Percentiles rank a stretch among this genome's conserved stretches.
phyloP scores from a whole-genome alignment of 495 filamentous ascomycete genomes.

The Entonaema liquescens region DNA sequence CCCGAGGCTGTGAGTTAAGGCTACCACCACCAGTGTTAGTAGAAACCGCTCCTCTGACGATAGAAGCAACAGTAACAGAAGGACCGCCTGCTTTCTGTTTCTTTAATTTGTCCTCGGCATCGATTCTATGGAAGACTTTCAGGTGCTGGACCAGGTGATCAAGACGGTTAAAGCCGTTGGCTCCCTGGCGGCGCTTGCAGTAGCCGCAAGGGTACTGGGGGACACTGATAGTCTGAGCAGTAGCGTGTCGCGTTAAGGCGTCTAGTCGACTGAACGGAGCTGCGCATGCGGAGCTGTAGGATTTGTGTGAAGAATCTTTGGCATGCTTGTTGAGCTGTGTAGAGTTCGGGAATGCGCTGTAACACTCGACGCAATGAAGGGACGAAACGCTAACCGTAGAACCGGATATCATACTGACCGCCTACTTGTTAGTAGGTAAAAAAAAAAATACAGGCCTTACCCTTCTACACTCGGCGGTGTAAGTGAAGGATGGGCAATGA shows the following conservation, averaged over 20 bases:
- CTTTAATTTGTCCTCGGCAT: not conserved
- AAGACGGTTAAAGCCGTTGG: constrained; percentile 8
- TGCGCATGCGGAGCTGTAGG: constrained; percentile 9
- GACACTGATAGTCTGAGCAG: not conserved
- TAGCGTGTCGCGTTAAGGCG: constrained; percentile 8
- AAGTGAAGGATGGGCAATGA: not conserved
- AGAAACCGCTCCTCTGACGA: no score
- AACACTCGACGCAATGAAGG: constrained; percentile 2
- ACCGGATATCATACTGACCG: no score
- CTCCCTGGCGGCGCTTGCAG: not conserved
- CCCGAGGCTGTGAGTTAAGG: not conserved
- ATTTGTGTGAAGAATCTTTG: constrained; percentile 1
- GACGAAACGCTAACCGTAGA: no score
- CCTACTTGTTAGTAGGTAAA: not conserved
- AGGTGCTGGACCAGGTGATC: constrained; percentile 17
- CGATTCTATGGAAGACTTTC: not conserved
- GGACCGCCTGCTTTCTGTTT: not conserved
- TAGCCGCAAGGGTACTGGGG: constrained; percentile 7
- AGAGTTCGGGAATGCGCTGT: not conserved
- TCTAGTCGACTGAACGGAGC: not conserved
- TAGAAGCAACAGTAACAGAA: not conserved
- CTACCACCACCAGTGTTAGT: not conserved
- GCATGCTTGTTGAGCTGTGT: constrained; percentile 8
- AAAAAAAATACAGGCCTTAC: constrained; percentile 10
- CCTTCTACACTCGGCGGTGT: not conserved